Conservation (phyloP, 108 stramenopile species). For the Pelagomonas calceolata region DNA sequence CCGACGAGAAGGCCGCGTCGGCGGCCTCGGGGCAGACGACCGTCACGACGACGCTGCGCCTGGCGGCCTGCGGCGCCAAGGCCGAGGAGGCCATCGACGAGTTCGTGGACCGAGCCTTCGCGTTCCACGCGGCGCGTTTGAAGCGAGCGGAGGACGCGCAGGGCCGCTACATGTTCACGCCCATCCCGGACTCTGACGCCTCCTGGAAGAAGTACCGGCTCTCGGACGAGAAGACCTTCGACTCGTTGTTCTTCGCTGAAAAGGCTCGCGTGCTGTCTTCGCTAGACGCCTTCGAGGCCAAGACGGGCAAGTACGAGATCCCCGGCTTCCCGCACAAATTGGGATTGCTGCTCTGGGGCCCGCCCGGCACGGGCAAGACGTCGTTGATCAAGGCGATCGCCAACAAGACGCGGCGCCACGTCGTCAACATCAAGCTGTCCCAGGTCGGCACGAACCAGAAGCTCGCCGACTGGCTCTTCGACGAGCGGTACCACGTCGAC, state of each 20-base stretch:
- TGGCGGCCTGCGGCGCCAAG: background rate
- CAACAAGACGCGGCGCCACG: constrained; percentile 51
- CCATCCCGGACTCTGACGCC: constrained; percentile 9
- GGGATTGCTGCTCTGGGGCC: constrained; percentile 35
- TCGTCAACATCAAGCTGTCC: constrained; percentile 53
- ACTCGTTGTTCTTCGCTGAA: constrained; percentile 56
- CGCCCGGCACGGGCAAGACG: constrained; percentile 46
- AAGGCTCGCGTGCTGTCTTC: constrained; percentile 41
- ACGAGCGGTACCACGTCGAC: constrained; percentile 12
- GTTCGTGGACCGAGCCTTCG: constrained; percentile 25
- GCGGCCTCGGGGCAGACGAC: background rate
- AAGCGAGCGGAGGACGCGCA: constrained; percentile 11
- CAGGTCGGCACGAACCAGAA: constrained; percentile 57
- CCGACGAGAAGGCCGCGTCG: background rate
- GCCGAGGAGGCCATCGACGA: constrained; percentile 9
- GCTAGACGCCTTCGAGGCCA: constrained; percentile 40
- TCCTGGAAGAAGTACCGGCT: constrained; percentile 56
- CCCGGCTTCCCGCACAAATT: constrained; percentile 67
- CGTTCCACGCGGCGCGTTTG: constrained; percentile 19
- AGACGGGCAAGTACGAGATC: constrained; percentile 59
- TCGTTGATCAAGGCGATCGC: constrained; percentile 65
- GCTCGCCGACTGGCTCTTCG: constrained; percentile 57
- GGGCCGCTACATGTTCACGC: constrained; percentile 32
- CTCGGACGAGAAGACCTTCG: constrained; percentile 58
- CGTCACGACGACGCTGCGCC: background rate